phyloP scores from a whole-genome alignment of 2,329 filamentous ascomycete genomes.

The Rutstroemia sp. region DNA sequence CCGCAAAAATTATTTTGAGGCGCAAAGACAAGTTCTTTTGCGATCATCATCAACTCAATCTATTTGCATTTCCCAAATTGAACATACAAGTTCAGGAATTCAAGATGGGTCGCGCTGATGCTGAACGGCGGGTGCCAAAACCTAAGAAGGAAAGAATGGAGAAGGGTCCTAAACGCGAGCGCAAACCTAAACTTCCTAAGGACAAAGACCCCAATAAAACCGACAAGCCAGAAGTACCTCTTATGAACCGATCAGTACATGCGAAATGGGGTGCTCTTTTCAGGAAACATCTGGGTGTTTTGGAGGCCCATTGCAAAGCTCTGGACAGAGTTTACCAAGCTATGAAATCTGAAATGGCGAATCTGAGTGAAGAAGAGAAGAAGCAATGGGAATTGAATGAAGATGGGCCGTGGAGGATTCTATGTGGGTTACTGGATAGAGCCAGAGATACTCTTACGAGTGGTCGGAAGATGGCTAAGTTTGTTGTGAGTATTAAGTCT shows the following conservation, averaged over 20 bases:
- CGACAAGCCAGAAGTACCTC: constrained; percentile 6
- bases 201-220: constrained; percentile 8
- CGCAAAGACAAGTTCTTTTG: constrained; percentile 12
- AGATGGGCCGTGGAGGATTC: constrained; percentile 21
- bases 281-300: constrained; percentile 21
- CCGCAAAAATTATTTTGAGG: not conserved
- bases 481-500: constrained; percentile 17
- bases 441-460: constrained; percentile 14
- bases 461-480: constrained; percentile 15
- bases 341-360: constrained; percentile 15
- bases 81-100: not conserved
- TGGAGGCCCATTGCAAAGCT: constrained; percentile 21
- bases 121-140: not conserved
- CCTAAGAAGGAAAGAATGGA: constrained; percentile 4
- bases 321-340: constrained; percentile 18
- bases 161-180: not conserved
- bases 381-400: constrained; percentile 20
- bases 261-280: constrained; percentile 30
- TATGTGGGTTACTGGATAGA: constrained; percentile 22
- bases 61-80: not conserved
- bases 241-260: constrained; percentile 26
- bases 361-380: constrained; percentile 17
- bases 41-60: not conserved
- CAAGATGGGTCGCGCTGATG: constrained; percentile 2
- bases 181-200: constrained; percentile 3